phyloP scores from a whole-genome alignment of 768 basidiomycete species.

The Termitomyces sp. region DNA sequence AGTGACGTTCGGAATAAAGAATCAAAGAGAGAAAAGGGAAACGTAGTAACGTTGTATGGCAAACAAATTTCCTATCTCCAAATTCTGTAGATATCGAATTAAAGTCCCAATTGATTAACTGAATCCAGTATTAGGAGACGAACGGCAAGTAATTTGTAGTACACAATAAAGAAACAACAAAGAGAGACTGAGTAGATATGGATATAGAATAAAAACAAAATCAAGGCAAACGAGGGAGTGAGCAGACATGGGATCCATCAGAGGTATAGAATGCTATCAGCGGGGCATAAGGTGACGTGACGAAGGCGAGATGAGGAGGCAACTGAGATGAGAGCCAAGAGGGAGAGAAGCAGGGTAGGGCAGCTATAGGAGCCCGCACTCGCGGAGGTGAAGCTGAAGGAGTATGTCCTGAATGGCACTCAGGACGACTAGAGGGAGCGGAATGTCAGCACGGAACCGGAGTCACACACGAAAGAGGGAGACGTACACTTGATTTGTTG shows the following conservation, averaged over 20 bases:
- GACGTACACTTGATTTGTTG: constrained; percentile 84
- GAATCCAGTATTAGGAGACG: too few species aligned
- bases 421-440: constrained; percentile 52
- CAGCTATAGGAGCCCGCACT: constrained; percentile 72
- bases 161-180: neutral
- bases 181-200: neutral
- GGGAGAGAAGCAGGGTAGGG: neutral
- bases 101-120: too few species aligned
- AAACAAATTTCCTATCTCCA: too few species aligned
- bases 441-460: neutral
- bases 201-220: too few species aligned
- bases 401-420: constrained; percentile 89
- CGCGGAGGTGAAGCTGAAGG: constrained; percentile 79
- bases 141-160: too few species aligned
- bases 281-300: neutral
- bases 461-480: too few species aligned
- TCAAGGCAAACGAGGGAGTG: too few species aligned
- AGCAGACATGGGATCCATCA: neutral
- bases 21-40: too few species aligned
- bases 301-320: neutral
- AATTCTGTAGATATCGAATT: too few species aligned
- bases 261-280: neutral
- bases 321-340: neutral
- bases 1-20: too few species aligned
- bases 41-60: too few species aligned